Percentiles rank a stretch among this genome's conserved stretches.
Evolutionary conservation across 2,329 filamentous ascomycete species (phyloP).

Genomic region (Epichloe brachyelytri): DNA sequence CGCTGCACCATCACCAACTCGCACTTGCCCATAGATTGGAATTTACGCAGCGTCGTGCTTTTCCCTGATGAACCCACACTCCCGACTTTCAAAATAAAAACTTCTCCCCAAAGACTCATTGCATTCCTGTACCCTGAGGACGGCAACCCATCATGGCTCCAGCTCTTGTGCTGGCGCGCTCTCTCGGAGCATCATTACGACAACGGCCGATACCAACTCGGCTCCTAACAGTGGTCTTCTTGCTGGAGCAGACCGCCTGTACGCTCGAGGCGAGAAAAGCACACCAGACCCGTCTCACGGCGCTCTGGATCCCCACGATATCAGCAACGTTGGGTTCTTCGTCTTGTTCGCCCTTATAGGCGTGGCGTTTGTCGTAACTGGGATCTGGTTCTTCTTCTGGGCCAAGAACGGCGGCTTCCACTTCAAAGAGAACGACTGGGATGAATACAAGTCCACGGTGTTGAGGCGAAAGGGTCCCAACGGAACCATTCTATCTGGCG

Average conservation of each 20-base stretch:
- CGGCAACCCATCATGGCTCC: slow-evolving; percentile 27
- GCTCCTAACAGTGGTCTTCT: slow-evolving; percentile 22
- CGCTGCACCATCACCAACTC: not conserved
- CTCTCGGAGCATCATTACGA: slow-evolving; percentile 19
- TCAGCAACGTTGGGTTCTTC: slow-evolving; percentile 62
- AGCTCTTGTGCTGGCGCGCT: slow-evolving; percentile 17
- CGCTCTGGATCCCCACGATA: slow-evolving; percentile 38
- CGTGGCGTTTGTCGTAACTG: slow-evolving; percentile 56
- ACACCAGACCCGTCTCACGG: slow-evolving; percentile 31
- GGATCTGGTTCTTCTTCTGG: slow-evolving; percentile 99
- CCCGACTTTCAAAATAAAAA: not conserved
- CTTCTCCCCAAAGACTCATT: too few species aligned
- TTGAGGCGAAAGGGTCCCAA: slow-evolving; percentile 79
- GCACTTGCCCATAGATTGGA: not conserved
- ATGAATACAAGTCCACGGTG: slow-evolving; percentile 95
- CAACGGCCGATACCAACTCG: slow-evolving; percentile 8
- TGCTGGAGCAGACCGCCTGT: slow-evolving; percentile 26
- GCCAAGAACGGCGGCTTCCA: slow-evolving; percentile 91
- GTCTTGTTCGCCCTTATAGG: slow-evolving; percentile 78
- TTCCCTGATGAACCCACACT: not conserved
- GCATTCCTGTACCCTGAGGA: slow-evolving; percentile 4
- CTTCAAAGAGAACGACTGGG: slow-evolving; percentile 81
- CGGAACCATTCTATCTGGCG: slow-evolving; percentile 71
- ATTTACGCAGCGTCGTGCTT: not conserved
- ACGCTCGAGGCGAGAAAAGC: slow-evolving; percentile 19